These are phyloP conservation scores for Xenoacremonium recifei DNA, from an alignment of 2,329 filamentous ascomycete species.

Conservation along the genomic window DNA sequence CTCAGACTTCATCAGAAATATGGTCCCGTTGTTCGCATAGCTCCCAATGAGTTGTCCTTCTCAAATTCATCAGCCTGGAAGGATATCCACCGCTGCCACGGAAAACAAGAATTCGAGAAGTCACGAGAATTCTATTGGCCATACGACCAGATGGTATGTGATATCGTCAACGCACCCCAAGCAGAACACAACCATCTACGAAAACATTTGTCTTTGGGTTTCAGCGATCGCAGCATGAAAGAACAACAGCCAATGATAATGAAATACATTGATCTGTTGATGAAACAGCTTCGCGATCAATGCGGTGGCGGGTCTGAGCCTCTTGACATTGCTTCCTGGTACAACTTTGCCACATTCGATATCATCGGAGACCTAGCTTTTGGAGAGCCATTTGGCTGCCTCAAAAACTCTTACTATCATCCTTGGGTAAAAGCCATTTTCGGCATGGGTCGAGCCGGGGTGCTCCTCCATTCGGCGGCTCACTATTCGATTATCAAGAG, in stretches of 20 bases:
- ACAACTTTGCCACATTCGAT: conserved; percentile 25
- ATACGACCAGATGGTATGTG: conserved; percentile 1
- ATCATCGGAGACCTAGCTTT: conserved; percentile 25
- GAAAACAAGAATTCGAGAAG: conserved; percentile 5
- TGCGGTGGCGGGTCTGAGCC: conserved; percentile 1
- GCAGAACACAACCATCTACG: conserved; percentile 10
- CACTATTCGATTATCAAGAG: background rate
- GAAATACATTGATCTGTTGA: conserved; percentile 22
- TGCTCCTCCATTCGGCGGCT: background rate
- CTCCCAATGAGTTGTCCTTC: conserved; percentile 35
- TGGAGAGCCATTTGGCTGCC: conserved; percentile 21
- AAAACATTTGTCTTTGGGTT: conserved; percentile 21
- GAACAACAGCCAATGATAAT: conserved; percentile 25
- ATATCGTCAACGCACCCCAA: conserved; percentile 1
- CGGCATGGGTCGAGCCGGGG: background rate
- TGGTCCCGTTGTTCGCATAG: conserved; percentile 37
- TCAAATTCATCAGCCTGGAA: conserved; percentile 9
- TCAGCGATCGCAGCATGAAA: conserved; percentile 25
- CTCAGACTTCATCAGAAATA: conserved; percentile 23
- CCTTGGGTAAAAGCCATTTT: conserved; percentile 21
- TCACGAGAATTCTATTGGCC: conserved; percentile 5
- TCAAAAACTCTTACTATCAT: conserved; percentile 18
- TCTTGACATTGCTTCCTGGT: conserved; percentile 21
- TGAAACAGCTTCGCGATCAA: conserved; percentile 13
- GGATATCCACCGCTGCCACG: conserved; percentile 8